Conservation (phyloP, 169 alveolate species). For the Plasmodium ovale region DNA sequence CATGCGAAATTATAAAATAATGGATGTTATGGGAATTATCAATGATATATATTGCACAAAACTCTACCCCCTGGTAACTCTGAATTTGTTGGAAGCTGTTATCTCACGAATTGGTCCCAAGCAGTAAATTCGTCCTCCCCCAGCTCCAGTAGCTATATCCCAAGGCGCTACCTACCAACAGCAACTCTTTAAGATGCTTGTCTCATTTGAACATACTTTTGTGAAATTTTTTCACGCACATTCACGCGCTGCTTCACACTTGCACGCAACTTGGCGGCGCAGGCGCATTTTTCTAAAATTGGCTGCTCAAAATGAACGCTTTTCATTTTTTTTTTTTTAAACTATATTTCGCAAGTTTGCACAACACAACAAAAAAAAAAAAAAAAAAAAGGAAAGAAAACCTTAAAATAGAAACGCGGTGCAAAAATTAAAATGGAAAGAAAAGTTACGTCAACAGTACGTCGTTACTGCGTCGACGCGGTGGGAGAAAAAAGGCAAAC, state of each 20-base stretch:
- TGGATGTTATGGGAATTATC: conserved; percentile 12
- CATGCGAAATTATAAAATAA: conserved; percentile 18
- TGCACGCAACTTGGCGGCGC: too few species aligned
- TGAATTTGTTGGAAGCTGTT: conserved; percentile 21
- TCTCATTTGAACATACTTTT: too few species aligned
- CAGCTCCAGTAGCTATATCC: too few species aligned
- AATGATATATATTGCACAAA: conserved; percentile 20
- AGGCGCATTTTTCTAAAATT: too few species aligned
- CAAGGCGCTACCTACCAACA: too few species aligned
- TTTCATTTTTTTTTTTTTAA: not conserved
- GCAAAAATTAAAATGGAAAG: too few species aligned
- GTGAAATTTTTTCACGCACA: too few species aligned
- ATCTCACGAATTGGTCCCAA: conserved; percentile 5
- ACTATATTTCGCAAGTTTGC: not conserved
- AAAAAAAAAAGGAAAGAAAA: not conserved
- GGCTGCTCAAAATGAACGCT: too few species aligned
- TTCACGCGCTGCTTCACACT: too few species aligned
- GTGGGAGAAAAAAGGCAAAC: too few species aligned
- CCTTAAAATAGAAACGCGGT: not conserved
- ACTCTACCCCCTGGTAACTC: conserved; percentile 32
- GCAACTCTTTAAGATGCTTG: too few species aligned
- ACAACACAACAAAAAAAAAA: not conserved
- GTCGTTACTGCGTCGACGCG: not conserved
- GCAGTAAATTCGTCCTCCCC: not conserved
- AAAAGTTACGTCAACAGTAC: too few species aligned